phyloP scores from a whole-genome alignment of 768 basidiomycete genomes.

The Dentipellis sp. region DNA sequence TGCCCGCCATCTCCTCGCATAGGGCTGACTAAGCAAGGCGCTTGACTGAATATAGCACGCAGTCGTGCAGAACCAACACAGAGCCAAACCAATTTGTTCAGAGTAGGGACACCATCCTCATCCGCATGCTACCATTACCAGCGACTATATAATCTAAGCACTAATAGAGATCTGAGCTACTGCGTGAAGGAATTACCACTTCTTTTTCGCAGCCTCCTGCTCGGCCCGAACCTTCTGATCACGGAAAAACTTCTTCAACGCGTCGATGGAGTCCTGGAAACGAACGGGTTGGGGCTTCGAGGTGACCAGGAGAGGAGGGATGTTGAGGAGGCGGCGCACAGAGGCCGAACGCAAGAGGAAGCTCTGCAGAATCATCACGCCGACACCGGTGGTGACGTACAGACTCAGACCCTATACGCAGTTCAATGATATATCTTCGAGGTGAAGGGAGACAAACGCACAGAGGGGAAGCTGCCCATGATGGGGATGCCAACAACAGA shows the following conservation, averaged over 20 bases:
- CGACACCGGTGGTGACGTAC: conserved; percentile 46
- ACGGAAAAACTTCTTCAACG: conserved; percentile 11
- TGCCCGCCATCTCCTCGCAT: no score
- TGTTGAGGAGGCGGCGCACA: conserved; percentile 30
- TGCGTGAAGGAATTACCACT: conserved; percentile 3
- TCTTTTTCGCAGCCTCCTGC: conserved; percentile 4
- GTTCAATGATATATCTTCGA: not conserved
- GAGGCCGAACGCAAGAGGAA: conserved; percentile 31
- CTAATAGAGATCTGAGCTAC: not conserved
- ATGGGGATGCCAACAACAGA: conserved; percentile 40
- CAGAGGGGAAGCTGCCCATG: conserved; percentile 54
- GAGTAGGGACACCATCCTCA: not conserved
- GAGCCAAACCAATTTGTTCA: not conserved
- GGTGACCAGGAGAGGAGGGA: conserved; percentile 16
- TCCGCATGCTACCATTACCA: not conserved
- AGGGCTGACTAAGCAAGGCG: no score
- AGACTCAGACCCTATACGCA: conserved; percentile 42
- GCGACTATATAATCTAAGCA: not conserved
- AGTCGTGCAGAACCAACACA: no score
- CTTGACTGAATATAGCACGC: no score
- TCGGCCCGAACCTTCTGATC: conserved; percentile 7
- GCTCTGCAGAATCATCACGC: conserved; percentile 38
- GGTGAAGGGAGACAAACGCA: conserved; percentile 27
- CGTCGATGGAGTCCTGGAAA: conserved; percentile 10
- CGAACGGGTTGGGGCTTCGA: conserved; percentile 12